Percentiles rank a stretch among this genome's conserved stretches.
Conservation (phyloP, 176 grass and related monocot species). For the Carex parvula region DNA sequence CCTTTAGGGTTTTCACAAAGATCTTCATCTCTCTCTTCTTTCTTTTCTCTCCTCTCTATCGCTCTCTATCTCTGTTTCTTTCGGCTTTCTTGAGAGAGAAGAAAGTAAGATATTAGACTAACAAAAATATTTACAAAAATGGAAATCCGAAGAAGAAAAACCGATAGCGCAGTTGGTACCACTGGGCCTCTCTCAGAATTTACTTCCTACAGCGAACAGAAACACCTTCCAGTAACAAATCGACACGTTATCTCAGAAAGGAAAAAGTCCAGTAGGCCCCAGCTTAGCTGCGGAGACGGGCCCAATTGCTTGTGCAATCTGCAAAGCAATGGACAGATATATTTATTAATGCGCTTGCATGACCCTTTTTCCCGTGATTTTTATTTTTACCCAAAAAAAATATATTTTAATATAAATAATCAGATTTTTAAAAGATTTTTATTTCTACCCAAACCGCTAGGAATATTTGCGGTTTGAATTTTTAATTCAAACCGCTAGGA, state of each 20-base stretch:
- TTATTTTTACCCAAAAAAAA: no score
- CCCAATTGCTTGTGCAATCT: background rate
- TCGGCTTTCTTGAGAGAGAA: conserved; percentile 31
- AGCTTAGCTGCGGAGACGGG: no score
- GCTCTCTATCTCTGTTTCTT: background rate
- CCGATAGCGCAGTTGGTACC: background rate
- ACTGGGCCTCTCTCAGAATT: background rate
- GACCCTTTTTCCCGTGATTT: no score
- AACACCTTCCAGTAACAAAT: background rate
- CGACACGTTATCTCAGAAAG: background rate
- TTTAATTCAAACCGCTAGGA: no score
- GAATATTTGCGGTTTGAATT: no score
- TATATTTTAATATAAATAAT: no score
- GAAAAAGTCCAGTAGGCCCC: background rate
- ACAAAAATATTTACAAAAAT: conserved; percentile 19
- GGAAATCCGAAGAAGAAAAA: conserved; percentile 9
- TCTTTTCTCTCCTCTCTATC: background rate
- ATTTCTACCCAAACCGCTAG: no score
- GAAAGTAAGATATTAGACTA: conserved; percentile 20
- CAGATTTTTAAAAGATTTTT: no score
- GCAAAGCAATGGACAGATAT: background rate
- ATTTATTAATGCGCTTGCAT: no score
- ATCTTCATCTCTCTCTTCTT: conserved; percentile 54
- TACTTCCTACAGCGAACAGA: background rate
- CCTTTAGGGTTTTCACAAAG: conserved; percentile 84